Percentiles rank a stretch among this genome's conserved stretches.
These are phyloP conservation scores for Sphaerobolus stellatus DNA, from an alignment of 1,284 basidiomycete genomes.

Conservation along the genomic window DNA sequence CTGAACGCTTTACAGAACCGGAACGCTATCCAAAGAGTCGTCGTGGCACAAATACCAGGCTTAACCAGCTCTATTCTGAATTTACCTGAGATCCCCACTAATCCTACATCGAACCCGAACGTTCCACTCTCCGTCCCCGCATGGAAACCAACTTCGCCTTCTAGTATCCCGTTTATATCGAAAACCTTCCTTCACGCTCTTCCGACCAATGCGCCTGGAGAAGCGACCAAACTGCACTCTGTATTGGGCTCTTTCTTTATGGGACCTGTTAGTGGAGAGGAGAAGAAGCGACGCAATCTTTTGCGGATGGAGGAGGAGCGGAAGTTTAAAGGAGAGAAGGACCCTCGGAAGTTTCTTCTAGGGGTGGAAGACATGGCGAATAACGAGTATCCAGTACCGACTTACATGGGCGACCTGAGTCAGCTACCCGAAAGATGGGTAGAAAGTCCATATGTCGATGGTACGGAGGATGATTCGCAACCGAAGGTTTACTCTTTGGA, in stretches of 20 bases:
- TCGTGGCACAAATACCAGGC: conserved; percentile 79
- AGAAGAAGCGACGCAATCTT: conserved; percentile 66
- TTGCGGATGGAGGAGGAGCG: conserved; percentile 42
- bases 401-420: no score
- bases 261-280: conserved; percentile 72
- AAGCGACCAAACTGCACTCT: conserved; percentile 80
- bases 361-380: conserved; percentile 84
- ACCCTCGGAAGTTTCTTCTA: conserved; percentile 71
- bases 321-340: conserved; percentile 44
- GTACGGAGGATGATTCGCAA: no score
- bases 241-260: conserved; percentile 80
- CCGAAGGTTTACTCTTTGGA: no score
- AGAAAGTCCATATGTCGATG: no score
- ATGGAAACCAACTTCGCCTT: no score
- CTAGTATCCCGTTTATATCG: conserved; percentile 78
- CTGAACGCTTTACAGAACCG: conserved; percentile 63
- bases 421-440: no score
- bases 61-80: conserved; percentile 66
- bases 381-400: conserved; percentile 90
- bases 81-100: no score
- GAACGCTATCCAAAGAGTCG: conserved; percentile 70
- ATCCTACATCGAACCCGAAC: no score
- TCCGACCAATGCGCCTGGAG: conserved; percentile 87
- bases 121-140: conserved; percentile 57
- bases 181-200: conserved; percentile 88